phyloP scores from a whole-genome alignment of 306 rosid species.

The Inga leiocalycina region DNA sequence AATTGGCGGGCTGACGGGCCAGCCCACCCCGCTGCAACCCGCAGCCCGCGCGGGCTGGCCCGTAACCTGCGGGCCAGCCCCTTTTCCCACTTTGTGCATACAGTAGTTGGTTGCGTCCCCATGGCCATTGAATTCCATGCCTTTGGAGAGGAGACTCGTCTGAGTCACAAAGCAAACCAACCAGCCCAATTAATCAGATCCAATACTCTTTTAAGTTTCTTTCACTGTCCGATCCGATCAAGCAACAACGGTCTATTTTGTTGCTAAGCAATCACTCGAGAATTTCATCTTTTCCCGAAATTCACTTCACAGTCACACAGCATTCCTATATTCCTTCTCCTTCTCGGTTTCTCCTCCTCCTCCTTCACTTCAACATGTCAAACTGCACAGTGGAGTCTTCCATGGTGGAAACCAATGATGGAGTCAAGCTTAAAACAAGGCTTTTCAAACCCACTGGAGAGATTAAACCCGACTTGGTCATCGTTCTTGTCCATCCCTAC shows the following conservation, averaged over 20 bases:
- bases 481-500: constrained; percentile 86
- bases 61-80: too few species aligned
- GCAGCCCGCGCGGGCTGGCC: too few species aligned
- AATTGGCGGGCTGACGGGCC: too few species aligned
- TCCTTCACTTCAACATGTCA: constrained; percentile 39
- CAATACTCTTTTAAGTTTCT: neutral
- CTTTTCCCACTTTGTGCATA: too few species aligned
- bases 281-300: neutral
- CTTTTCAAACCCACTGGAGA: constrained; percentile 63
- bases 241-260: neutral
- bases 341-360: neutral
- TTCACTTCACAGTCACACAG: neutral
- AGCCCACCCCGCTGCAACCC: too few species aligned
- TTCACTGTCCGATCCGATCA: neutral
- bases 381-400: constrained; percentile 56
- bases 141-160: neutral
- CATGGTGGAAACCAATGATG: constrained; percentile 64
- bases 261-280: neutral
- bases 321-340: neutral
- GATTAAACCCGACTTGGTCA: constrained; percentile 37
- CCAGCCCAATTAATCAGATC: constrained; percentile 22
- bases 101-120: neutral
- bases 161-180: neutral
- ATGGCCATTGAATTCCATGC: neutral
- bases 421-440: constrained; percentile 70